Evolutionary conservation across 2,329 filamentous ascomycete species (phyloP), one percentile per base, ranked within the genome.

Genomic region (Diplodia mutila): DNA sequence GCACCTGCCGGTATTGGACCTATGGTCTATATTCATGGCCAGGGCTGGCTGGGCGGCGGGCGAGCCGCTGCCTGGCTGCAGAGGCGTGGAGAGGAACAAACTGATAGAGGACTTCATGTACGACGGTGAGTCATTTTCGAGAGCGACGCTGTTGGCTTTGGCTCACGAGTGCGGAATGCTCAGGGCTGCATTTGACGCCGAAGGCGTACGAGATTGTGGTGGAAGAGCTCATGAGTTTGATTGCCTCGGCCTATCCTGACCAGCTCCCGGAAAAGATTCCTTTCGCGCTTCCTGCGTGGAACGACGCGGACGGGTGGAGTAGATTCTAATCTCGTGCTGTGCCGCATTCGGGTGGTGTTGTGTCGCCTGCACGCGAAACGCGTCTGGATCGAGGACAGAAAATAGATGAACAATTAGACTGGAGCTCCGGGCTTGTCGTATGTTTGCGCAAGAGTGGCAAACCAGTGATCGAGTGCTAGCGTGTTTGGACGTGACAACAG

Each of bases 11-110:
- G 85, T 94, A 1, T 81, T 97, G 25, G 92, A 98, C 78, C 84
- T 98, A 1, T 96, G 92, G 88, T 85, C 87, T 69, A 88, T 87
- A 0, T 85, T 97, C 73, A 92, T 97, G 89, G 83, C 87, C 66
- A 84, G 86, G 54, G 82, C 84, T 2, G 84, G 84, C 1, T 89
- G 86, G 80, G 71, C 75, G 48, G 61, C 69, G 25, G 84, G 82
- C 7, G 79, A 84, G 48, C 78, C 81, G 4, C 74, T 89, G 32
- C 78, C 82, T 16, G 85, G 94, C 78, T 81, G 87, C 78, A 76
- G 85, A 76, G 76, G 87, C 79, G 79, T 86, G 78, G 75, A 87
- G 76, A 72, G 84, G 59, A 90, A 89, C 74, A 84, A 88, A 65
- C 81, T 77, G 9, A 75, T 90, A 53, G 79, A 80, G 27, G 77